These are phyloP conservation scores for Setaria italica DNA, from an alignment of 202 grass and related monocot genomes.

Conservation along the genomic window DNA sequence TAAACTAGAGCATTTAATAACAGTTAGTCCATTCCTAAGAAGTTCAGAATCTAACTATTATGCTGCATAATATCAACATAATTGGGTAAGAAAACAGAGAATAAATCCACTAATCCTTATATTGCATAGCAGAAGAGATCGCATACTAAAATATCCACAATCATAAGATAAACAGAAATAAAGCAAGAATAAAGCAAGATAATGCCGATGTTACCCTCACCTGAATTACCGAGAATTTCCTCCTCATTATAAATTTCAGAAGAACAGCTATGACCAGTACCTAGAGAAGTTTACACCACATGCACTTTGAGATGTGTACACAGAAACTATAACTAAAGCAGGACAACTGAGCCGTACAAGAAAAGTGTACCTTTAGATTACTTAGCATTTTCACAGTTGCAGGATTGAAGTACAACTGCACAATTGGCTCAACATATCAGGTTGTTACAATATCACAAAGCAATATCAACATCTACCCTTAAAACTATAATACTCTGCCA, in stretches of 20 bases:
- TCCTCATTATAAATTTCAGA: slow-evolving; percentile 90
- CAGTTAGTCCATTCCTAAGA: slow-evolving; percentile 5
- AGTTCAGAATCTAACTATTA: background rate
- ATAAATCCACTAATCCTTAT: slow-evolving; percentile 17
- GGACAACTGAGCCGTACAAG: slow-evolving; percentile 10
- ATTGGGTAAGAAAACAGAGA: background rate
- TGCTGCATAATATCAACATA: background rate
- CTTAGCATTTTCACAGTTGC: slow-evolving; percentile 97
- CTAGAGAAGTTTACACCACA: slow-evolving; percentile 53
- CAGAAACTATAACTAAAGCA: slow-evolving; percentile 24
- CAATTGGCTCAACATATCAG: slow-evolving; percentile 38
- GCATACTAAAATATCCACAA: background rate
- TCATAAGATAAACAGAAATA: slow-evolving; percentile 27
- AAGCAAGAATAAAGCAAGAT: slow-evolving; percentile 21
- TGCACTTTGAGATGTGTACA: slow-evolving; percentile 31
- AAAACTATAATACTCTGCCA: slow-evolving; percentile 28
- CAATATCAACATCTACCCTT: slow-evolving; percentile 37
- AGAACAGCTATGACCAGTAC: slow-evolving; percentile 96
- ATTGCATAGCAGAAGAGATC: slow-evolving; percentile 8
- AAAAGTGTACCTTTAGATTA: slow-evolving; percentile 80
- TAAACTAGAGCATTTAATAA: slow-evolving; percentile 11
- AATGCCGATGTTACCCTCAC: slow-evolving; percentile 49
- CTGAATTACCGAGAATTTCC: slow-evolving; percentile 91
- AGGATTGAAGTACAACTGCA: slow-evolving; percentile 97
- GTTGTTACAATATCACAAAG: slow-evolving; percentile 39